Percentiles rank a stretch among this genome's conserved stretches.
Conservation (phyloP, 208 protist species). For the Acanthamoeba lenticulata region DNA sequence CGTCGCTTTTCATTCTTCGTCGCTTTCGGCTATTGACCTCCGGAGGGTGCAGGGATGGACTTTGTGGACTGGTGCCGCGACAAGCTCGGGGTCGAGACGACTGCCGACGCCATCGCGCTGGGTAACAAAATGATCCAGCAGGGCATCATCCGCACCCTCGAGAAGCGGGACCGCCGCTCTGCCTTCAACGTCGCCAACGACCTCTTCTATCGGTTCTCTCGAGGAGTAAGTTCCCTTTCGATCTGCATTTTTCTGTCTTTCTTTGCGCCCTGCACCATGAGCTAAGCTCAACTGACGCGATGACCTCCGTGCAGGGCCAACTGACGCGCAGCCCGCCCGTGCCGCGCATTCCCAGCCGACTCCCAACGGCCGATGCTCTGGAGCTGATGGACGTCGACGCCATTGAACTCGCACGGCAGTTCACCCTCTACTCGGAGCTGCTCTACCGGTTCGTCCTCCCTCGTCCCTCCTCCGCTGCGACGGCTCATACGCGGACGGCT, state of each 20-base stretch:
- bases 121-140: not conserved
- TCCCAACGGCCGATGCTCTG: not conserved
- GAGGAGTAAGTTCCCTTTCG: no score
- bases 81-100: conserved; percentile 26
- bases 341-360: not conserved
- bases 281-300: no score
- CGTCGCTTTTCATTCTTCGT: not conserved
- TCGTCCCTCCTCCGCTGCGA: no score
- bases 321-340: not conserved
- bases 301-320: no score
- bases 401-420: conserved; percentile 50
- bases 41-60: not conserved
- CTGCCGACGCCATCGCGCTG: not conserved
- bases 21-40: no score
- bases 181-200: not conserved
- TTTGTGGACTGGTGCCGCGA: conserved; percentile 2
- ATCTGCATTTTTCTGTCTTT: no score
- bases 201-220: conserved; percentile 35
- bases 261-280: no score
- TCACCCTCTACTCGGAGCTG: conserved; percentile 25
- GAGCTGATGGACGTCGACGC: conserved; percentile 34
- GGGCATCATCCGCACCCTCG: not conserved
- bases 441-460: not conserved
- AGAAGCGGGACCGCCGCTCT: not conserved
- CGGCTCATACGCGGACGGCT: not conserved